Evolutionary conservation across 2,329 filamentous ascomycete genomes (phyloP).

Genomic region (Scedosporium aurantiacum): DNA sequence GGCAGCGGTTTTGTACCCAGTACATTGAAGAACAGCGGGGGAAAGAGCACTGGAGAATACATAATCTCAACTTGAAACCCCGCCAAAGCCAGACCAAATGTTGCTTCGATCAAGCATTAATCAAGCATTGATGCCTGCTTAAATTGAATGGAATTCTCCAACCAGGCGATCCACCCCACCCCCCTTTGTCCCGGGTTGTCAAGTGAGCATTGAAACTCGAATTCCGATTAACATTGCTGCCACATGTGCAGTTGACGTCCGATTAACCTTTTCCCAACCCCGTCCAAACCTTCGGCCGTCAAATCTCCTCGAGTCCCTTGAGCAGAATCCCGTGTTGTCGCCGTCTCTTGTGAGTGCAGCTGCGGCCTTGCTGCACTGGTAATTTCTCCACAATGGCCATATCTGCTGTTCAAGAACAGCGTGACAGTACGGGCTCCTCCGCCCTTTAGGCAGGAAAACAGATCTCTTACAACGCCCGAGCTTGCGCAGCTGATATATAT

Average conservation of each 20-base stretch:
- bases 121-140: too few relatives aligned
- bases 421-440: constrained; percentile 24
- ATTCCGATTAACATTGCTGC: neutral
- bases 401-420: constrained; percentile 78
- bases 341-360: neutral
- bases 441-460: neutral
- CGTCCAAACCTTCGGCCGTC: neutral
- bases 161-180: neutral
- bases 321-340: neutral
- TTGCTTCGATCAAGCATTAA: neutral
- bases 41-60: neutral
- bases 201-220: neutral
- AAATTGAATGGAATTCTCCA: too few relatives aligned
- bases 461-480: neutral
- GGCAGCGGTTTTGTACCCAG: too few relatives aligned
- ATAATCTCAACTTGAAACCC: constrained; percentile 19
- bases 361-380: constrained; percentile 9
- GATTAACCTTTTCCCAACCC: neutral
- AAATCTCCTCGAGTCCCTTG: neutral
- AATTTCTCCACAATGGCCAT: constrained; percentile 56
- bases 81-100: constrained; percentile 14
- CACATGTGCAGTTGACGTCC: neutral
- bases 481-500: constrained; percentile 27
- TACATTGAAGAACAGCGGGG: neutral
- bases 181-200: neutral